Base-by-base conservation (phyloP, 495 filamentous ascomycete species). In the Mytilinidion resinicola region DNA sequence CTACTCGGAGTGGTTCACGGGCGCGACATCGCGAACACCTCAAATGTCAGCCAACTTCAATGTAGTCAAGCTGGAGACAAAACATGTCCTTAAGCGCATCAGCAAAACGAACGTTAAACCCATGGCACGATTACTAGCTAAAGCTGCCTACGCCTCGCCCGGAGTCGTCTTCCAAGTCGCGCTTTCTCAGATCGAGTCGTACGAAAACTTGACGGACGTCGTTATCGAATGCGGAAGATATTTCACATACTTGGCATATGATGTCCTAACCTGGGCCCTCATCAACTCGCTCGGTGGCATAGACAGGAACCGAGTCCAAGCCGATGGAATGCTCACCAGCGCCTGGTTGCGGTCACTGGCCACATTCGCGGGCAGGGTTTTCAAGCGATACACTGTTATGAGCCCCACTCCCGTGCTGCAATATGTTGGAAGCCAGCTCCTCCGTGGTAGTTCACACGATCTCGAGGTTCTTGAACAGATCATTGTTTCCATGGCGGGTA, bases 181-280 rank as follows among this genome's bases (percentile, higher is more conserved):
- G 10, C 80, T 97, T 54, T 80, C 78, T 35, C 90, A 96, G 66
- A 90, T 96, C 46, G 90, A 96, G 71, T 81, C 85, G 0, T 96
- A 97, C 70, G 87, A 86, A 66, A 96, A 96, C 67, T 79, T 97
- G 36, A 91, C 92, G 56, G 89, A 96, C 56, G 86, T 87, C 9
- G 87, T 99, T 51, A 90, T 96, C 33, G 89, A 96, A 68, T 96
- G 90, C 66, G 90, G 87, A 34, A 85, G 88, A 61, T 96, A 96
- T 65, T 96, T 96, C 66, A 95, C 92, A 1, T 83, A 87, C 53
- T 79, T 97, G 30, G 92, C 85, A 1, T 96, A 96, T 67, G 95
- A 99, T 69, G 87, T 96, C 41, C 78, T 96, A 53, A 88, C 89
- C 34, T 95, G 91, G 88, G 82, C 83, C 39, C 77, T 95, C n/a